A percentile compares a stretch with the other conserved stretches of the same genome.
Evolutionary conservation across 805 yeast species (phyloP).

Genomic region (Saturnispora sanitii): DNA sequence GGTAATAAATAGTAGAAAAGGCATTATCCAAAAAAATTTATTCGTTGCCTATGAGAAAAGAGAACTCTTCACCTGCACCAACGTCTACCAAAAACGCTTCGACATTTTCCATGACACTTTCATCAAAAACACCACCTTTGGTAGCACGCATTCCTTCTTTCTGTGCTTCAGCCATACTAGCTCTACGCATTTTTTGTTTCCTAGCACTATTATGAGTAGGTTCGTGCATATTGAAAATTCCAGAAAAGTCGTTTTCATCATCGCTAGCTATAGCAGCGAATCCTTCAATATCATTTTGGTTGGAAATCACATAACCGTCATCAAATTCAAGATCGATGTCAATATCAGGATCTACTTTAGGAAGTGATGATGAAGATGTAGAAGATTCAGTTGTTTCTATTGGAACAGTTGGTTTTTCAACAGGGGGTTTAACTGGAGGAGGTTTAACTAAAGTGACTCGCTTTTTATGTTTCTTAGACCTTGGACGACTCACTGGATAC

Average conservation of each 20-base stretch:
- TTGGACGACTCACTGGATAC: neutral
- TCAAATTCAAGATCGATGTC: conserved; percentile 1
- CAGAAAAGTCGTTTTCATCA: neutral
- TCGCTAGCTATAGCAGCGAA: conserved; percentile 8
- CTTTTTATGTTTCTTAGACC: neutral
- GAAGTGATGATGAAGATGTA: too few species aligned
- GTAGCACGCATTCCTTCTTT: conserved; percentile 69
- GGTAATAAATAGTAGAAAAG: neutral
- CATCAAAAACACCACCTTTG: conserved; percentile 67
- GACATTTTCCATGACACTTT: conserved; percentile 61
- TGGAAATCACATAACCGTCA: conserved; percentile 5
- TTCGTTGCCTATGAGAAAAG: conserved; percentile 27
- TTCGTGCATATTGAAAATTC: neutral
- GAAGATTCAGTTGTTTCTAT: too few species aligned
- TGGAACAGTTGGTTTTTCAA: too few species aligned
- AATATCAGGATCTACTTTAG: too few species aligned
- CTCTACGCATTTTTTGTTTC: conserved; percentile 39
- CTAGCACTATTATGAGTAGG: neutral
- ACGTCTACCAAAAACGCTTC: conserved; percentile 56
- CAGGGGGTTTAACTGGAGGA: neutral
- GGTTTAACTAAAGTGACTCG: conserved; percentile 2
- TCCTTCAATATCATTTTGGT: conserved; percentile 6
- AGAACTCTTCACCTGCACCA: conserved; percentile 33
- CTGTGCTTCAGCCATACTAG: conserved; percentile 64
- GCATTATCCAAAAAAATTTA: neutral